Conservation (phyloP, 306 rosid species). For the Canavalia ensiformis region DNA sequence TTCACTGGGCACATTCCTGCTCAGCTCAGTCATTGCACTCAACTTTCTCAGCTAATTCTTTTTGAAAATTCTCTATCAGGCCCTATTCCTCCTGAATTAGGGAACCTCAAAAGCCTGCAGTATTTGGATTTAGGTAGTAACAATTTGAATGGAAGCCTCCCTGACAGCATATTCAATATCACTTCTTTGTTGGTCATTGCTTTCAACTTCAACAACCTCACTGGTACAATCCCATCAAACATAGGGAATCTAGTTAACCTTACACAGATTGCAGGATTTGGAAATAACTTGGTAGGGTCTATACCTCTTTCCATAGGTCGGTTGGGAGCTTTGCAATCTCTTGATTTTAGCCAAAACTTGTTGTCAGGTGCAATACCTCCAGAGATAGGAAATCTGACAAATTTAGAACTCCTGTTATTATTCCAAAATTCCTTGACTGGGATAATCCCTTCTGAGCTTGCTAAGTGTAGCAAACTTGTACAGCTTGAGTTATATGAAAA, state of each 20-base stretch:
- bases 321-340: conserved; percentile 56
- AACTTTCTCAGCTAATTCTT: conserved; percentile 64
- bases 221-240: conserved; percentile 70
- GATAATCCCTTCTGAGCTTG: conserved; percentile 72
- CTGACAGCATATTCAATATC: conserved; percentile 74
- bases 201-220: conserved; percentile 64
- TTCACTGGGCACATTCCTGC: conserved; percentile 73
- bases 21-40: conserved; percentile 69
- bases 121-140: conserved; percentile 64
- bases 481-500: conserved; percentile 64
- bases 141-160: conserved; percentile 70
- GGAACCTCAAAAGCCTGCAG: conserved; percentile 59
- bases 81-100: conserved; percentile 70
- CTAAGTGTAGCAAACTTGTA: conserved; percentile 62
- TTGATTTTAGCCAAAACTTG: conserved; percentile 74
- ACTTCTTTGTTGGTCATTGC: conserved; percentile 66
- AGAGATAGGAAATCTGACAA: conserved; percentile 74
- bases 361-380: conserved; percentile 68
- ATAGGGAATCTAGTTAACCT: conserved; percentile 65
- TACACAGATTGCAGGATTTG: conserved; percentile 51
- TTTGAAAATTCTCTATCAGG: conserved; percentile 70
- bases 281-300: conserved; percentile 66
- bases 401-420: conserved; percentile 54
- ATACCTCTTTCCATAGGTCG: conserved; percentile 76
- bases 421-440: conserved; percentile 67